Percentiles rank a stretch among this genome's conserved stretches.
These are phyloP conservation scores for Thoreauomyces humboldtii DNA, from an alignment of 192 early-diverging fungal species.

Conservation along the genomic window DNA sequence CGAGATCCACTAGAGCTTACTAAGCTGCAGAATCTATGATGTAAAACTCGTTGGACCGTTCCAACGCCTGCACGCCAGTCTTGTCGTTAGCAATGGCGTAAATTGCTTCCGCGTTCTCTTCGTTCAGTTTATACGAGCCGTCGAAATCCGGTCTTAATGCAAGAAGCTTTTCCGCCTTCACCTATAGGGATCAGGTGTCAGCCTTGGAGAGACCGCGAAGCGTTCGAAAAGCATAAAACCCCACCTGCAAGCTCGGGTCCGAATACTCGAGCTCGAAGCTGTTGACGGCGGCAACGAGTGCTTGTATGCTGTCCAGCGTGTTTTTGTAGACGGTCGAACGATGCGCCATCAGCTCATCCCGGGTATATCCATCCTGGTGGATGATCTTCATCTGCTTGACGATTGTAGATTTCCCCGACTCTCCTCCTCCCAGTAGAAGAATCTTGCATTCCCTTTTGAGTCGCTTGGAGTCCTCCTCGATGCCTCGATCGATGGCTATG, in stretches of 20 bases:
- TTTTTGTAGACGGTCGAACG: conserved; percentile 83
- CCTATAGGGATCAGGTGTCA: not conserved
- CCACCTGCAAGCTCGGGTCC: too few species aligned
- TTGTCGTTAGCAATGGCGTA: conserved; percentile 63
- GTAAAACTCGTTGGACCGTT: conserved; percentile 80
- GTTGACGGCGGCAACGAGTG: conserved; percentile 69
- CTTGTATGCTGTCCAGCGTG: conserved; percentile 78
- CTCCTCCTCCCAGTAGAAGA: conserved; percentile 75
- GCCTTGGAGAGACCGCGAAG: not conserved
- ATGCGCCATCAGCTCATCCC: conserved; percentile 73
- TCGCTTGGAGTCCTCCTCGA: conserved; percentile 59
- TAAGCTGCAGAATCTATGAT: conserved; percentile 91
- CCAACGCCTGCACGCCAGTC: conserved; percentile 59
- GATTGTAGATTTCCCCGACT: conserved; percentile 94
- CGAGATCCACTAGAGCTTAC: too few species aligned
- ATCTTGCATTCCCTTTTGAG: conserved; percentile 74
- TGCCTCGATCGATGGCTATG: conserved; percentile 55
- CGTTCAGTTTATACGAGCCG: conserved; percentile 8
- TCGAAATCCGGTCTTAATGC: conserved; percentile 10
- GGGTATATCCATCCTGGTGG: conserved; percentile 85
- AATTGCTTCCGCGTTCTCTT: conserved; percentile 23
- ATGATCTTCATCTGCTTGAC: conserved; percentile 98
- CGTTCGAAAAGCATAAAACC: too few species aligned
- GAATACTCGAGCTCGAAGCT: conserved; percentile 41
- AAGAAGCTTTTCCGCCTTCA: conserved; percentile 1